Conservation (phyloP, 2,329 filamentous ascomycete species). For the Calonectria pseudoreteaudii region DNA sequence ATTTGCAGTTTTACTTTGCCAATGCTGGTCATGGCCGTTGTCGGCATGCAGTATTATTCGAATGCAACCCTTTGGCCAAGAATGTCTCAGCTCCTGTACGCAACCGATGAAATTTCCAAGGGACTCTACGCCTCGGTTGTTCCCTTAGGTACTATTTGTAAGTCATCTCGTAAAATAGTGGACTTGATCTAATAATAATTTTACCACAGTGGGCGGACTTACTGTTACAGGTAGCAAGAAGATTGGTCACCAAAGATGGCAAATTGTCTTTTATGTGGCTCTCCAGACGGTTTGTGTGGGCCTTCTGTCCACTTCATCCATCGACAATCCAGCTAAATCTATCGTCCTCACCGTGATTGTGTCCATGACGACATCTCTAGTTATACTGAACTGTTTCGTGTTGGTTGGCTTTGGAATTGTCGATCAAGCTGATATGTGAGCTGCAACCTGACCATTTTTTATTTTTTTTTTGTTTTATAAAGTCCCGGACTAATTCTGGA, state of each 20-base stretch:
- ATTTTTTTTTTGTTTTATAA: neutral
- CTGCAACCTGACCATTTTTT: accelerated
- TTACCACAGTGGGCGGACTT: constrained; percentile 9
- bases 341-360: constrained; percentile 18
- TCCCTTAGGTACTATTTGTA: constrained; percentile 20
- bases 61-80: constrained; percentile 23
- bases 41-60: constrained; percentile 24
- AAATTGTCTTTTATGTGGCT: constrained; percentile 19
- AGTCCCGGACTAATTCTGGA: neutral
- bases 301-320: constrained; percentile 10
- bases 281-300: constrained; percentile 21
- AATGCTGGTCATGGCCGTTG: constrained; percentile 19
- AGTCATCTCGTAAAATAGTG: neutral
- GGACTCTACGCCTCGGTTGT: constrained; percentile 16
- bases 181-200: too few species aligned
- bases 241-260: constrained; percentile 23
- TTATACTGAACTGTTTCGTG: constrained; percentile 26
- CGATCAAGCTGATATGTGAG: constrained; percentile 25
- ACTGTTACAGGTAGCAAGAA: constrained; percentile 15
- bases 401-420: constrained; percentile 28
- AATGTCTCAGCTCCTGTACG: constrained; percentile 19
- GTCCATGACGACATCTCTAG: constrained; percentile 23
- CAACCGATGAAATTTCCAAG: constrained; percentile 21
- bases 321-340: constrained; percentile 23
- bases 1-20: constrained; percentile 16